These are phyloP conservation scores for Erythrophleum fordii DNA, from an alignment of 306 rosid species.

Conservation along the genomic window DNA sequence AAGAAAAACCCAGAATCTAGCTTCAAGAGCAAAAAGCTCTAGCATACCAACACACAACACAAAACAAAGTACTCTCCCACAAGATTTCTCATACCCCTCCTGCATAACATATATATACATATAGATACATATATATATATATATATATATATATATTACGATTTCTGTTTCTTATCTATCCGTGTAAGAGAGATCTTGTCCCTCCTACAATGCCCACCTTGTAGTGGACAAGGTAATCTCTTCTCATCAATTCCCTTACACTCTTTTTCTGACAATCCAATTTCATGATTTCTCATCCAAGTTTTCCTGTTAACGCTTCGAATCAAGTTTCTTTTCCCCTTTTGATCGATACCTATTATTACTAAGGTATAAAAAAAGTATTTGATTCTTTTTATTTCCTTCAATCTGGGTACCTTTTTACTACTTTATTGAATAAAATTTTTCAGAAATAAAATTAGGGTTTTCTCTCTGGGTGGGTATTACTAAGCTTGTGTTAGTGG, in stretches of 20 bases:
- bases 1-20: conserved; percentile 49
- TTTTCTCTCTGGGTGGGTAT: conserved; percentile 32
- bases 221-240: conserved; percentile 44
- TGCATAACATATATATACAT: neutral
- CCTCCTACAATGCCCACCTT: conserved; percentile 46
- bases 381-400: conserved; percentile 38
- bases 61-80: conserved; percentile 37
- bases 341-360: conserved; percentile 51
- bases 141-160: neutral
- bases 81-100: neutral
- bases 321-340: conserved; percentile 42
- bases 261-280: conserved; percentile 36
- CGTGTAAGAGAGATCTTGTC: conserved; percentile 47
- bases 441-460: conserved; percentile 41
- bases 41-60: conserved; percentile 27
- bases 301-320: conserved; percentile 41
- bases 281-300: conserved; percentile 22
- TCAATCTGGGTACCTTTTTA: conserved; percentile 33
- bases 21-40: conserved; percentile 25
- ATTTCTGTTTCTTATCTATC: conserved; percentile 3
- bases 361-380: conserved; percentile 30
- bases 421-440: neutral
- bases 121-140: neutral
- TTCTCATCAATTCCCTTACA: conserved; percentile 25
- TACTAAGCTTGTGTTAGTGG: conserved; percentile 33